These are phyloP conservation scores for Alternaria metachromatica DNA, from an alignment of 2,329 filamentous ascomycete species.

Conservation along the genomic window DNA sequence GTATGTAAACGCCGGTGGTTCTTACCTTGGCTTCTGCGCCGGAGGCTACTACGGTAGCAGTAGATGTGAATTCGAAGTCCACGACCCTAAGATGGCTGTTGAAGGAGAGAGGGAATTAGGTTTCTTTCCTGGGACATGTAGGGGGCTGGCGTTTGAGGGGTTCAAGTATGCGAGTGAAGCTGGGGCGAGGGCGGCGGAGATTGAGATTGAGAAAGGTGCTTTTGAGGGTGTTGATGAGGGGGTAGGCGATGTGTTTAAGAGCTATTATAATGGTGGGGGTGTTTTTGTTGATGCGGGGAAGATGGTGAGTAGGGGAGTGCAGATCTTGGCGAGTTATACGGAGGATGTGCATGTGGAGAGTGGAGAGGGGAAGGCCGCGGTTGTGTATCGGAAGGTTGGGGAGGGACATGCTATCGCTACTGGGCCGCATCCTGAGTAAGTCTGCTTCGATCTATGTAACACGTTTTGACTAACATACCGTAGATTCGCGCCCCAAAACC, in stretches of 20 bases:
- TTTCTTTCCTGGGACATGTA: conserved; percentile 87
- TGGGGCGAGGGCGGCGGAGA: conserved; percentile 74
- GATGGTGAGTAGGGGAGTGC: conserved; percentile 68
- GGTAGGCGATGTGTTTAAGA: conserved; percentile 68
- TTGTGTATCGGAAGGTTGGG: conserved; percentile 83
- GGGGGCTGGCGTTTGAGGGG: conserved; percentile 84
- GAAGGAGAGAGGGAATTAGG: conserved; percentile 82
- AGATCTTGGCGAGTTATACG: conserved; percentile 82
- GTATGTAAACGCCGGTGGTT: conserved; percentile 84
- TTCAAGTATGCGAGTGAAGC: conserved; percentile 90
- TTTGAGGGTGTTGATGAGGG: conserved; percentile 58
- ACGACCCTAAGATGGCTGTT: conserved; percentile 81
- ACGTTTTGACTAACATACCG: conserved; percentile 9
- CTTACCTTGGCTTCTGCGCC: conserved; percentile 90
- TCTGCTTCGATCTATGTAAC: conserved; percentile 9
- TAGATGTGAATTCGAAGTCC: conserved; percentile 90
- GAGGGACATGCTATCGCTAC: conserved; percentile 81
- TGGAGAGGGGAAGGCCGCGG: conserved; percentile 75
- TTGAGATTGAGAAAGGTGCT: conserved; percentile 68
- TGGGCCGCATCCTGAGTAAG: conserved; percentile 90
- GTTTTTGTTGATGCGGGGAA: conserved; percentile 83
- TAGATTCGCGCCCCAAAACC: conserved; percentile 83
- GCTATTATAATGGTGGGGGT: conserved; percentile 94
- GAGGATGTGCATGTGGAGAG: conserved; percentile 78
- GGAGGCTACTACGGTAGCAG: conserved; percentile 88